Conservation (phyloP, 768 basidiomycete genomes). For the Pleurotus giganteus region DNA sequence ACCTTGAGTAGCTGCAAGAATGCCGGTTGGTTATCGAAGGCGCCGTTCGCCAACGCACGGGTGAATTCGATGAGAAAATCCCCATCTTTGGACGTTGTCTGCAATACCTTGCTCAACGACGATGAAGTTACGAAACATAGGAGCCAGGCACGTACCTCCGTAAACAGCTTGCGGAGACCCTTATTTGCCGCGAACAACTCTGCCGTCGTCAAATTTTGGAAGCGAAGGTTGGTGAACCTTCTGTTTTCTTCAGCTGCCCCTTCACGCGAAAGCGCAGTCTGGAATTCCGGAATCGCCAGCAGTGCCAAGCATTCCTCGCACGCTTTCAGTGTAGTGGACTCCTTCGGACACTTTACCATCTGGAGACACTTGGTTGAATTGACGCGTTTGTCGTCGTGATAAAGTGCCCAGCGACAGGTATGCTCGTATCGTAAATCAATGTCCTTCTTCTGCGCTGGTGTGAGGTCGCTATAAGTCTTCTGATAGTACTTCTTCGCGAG, state of each 20-base stretch:
- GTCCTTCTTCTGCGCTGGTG: not conserved
- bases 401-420: not conserved
- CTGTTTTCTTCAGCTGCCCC: not conserved
- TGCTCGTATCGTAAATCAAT: not conserved
- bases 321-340: not conserved
- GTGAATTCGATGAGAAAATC: not conserved
- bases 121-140: not conserved
- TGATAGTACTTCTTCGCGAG: not conserved
- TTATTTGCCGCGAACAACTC: not conserved
- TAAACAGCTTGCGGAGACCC: not conserved
- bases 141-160: not conserved
- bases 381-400: not conserved
- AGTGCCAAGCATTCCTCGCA: not conserved
- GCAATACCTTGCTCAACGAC: not conserved
- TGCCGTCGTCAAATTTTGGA: not conserved
- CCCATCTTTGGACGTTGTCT: not conserved
- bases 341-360: not conserved
- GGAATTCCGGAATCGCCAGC: not conserved
- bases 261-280: not conserved
- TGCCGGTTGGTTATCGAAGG: no score
- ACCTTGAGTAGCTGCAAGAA: no score
- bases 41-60: not conserved
- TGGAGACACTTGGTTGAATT: not conserved
- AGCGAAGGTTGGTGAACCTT: not conserved
- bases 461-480: not conserved